Conservation (phyloP, 257 asterid species). For the Plantago ovata region DNA sequence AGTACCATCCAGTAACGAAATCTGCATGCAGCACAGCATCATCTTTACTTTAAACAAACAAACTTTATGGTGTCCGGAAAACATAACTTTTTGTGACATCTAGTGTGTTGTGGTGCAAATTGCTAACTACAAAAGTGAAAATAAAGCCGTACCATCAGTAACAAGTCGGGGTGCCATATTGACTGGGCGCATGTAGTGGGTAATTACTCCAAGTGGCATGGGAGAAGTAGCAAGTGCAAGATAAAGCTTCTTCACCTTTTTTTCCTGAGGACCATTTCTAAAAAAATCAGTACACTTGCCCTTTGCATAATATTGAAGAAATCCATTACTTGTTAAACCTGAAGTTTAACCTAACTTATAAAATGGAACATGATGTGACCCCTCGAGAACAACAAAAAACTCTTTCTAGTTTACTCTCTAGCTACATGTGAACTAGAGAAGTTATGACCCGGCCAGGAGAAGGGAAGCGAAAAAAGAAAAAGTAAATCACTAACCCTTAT, state of each 20-base stretch:
- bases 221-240: constrained; percentile 93
- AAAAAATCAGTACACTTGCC: constrained; percentile 9
- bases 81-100: neutral
- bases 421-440: constrained; percentile 1
- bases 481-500: constrained; percentile 65
- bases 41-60: neutral
- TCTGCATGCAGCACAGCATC: constrained; percentile 40
- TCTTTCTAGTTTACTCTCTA: neutral
- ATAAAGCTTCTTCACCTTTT: constrained; percentile 82
- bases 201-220: constrained; percentile 60
- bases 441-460: constrained; percentile 2
- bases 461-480: neutral
- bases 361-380: constrained; percentile 12
- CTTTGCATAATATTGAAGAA: neutral
- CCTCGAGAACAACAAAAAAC: constrained; percentile 1
- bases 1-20: constrained; percentile 52
- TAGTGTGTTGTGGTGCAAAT: neutral
- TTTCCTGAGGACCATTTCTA: constrained; percentile 51
- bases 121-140: neutral
- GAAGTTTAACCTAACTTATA: neutral
- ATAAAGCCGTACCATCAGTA: constrained; percentile 51
- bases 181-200: constrained; percentile 92
- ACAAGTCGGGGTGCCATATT: constrained; percentile 87
- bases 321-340: neutral
- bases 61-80: constrained; percentile 4